Percentiles rank a stretch among this genome's conserved stretches.
Evolutionary conservation across 2,329 filamentous ascomycete genomes (phyloP).

Genomic region (Tolypocladium inflatum): DNA sequence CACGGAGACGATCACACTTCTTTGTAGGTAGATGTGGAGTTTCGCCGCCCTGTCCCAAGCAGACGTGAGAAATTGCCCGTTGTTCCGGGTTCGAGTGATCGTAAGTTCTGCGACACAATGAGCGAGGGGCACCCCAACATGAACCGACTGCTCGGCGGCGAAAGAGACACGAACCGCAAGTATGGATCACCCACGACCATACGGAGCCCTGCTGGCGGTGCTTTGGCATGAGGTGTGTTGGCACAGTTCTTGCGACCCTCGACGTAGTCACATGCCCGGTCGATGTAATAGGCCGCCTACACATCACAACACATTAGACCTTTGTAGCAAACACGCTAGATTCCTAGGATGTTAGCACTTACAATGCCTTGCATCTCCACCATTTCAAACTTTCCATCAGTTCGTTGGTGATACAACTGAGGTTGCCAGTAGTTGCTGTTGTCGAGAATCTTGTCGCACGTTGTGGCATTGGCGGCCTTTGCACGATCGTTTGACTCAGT

Average conservation of each 20-base stretch:
- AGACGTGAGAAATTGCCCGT: slow-evolving; percentile 45
- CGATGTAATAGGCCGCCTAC: slow-evolving; percentile 17
- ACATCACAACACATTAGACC: not conserved
- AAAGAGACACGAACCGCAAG: slow-evolving; percentile 20
- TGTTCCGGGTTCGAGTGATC: slow-evolving; percentile 33
- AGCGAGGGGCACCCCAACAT: not conserved
- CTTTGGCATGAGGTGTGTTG: slow-evolving; percentile 25
- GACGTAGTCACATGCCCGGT: slow-evolving; percentile 16
- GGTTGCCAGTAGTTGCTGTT: slow-evolving; percentile 63
- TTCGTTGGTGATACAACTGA: slow-evolving; percentile 37
- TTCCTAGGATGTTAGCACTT: not conserved
- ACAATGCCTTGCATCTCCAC: slow-evolving; percentile 21
- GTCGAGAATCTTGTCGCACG: slow-evolving; percentile 53
- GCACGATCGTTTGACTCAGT: slow-evolving; percentile 42
- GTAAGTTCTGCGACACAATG: slow-evolving; percentile 22
- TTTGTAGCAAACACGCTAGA: not conserved
- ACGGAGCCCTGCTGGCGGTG: slow-evolving; percentile 53
- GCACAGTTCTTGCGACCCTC: slow-evolving; percentile 13
- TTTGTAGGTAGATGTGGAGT: slow-evolving; percentile 40
- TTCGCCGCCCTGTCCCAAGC: slow-evolving; percentile 34
- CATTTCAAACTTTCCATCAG: slow-evolving; percentile 44
- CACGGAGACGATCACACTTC: slow-evolving; percentile 41
- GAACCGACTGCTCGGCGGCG: not conserved
- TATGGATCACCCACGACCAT: slow-evolving; percentile 55
- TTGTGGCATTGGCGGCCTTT: slow-evolving; percentile 49